Evolutionary conservation across 2,329 filamentous ascomycete genomes (phyloP).

Genomic region (Myotisia sp.): DNA sequence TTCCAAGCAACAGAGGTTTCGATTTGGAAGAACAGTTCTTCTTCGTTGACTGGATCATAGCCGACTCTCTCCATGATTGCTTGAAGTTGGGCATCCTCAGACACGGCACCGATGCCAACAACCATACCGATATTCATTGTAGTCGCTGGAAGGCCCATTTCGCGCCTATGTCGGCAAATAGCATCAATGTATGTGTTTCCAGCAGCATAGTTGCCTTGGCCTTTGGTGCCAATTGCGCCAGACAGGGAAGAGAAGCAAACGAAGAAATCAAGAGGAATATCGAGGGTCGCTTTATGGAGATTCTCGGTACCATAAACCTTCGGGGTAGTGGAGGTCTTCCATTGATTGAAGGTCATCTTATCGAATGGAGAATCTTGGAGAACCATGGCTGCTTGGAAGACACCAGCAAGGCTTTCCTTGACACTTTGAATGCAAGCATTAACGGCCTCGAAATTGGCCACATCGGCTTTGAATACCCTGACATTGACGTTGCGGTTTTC

Average conservation of each 20-base stretch:
- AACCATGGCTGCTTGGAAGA: conserved; percentile 15
- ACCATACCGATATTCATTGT: conserved; percentile 11
- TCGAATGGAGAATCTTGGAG: conserved; percentile 18
- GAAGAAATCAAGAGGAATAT: conserved; percentile 20
- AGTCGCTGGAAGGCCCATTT: conserved; percentile 10
- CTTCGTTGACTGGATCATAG: conserved; percentile 14
- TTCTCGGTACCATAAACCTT: conserved; percentile 20
- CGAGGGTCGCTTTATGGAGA: conserved; percentile 13
- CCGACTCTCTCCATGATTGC: conserved; percentile 14
- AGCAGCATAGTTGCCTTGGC: conserved; percentile 19
- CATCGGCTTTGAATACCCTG: conserved; percentile 5
- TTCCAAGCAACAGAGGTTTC: conserved; percentile 12
- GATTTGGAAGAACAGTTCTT: conserved; percentile 14
- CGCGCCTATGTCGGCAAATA: conserved; percentile 17
- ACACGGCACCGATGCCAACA: conserved; percentile 10
- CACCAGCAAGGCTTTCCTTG: conserved; percentile 9
- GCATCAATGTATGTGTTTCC: conserved; percentile 15
- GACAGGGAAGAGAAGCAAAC: conserved; percentile 23
- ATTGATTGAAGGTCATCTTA: conserved; percentile 17
- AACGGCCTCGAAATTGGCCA: conserved; percentile 5
- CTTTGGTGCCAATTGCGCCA: conserved; percentile 22
- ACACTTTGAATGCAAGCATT: conserved; percentile 4
- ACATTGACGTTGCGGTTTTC: conserved; percentile 4
- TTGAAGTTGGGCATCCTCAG: conserved; percentile 13
- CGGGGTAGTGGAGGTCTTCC: conserved; percentile 9